Percentiles rank a stretch among this genome's conserved stretches.
Evolutionary conservation across 345 rosid species (phyloP).

Genomic region (Acer campestre): DNA sequence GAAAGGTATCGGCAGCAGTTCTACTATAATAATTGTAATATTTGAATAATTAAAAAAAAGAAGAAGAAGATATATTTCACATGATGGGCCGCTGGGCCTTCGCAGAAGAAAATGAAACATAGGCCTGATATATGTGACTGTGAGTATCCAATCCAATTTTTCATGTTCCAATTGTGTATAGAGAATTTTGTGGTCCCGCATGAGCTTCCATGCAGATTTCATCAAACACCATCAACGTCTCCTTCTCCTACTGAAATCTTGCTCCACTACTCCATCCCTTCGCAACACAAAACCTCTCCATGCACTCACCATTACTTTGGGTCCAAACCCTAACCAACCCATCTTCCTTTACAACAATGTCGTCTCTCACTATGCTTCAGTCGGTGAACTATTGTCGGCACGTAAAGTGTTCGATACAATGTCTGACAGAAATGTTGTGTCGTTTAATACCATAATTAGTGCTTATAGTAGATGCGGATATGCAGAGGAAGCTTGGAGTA

Average conservation of each 20-base stretch:
- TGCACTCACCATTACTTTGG: slow-evolving; percentile 60
- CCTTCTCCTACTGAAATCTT: slow-evolving; percentile 46
- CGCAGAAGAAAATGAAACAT: not conserved
- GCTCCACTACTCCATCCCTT: slow-evolving; percentile 50
- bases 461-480: slow-evolving; percentile 44
- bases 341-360: slow-evolving; percentile 63
- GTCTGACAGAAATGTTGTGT: slow-evolving; percentile 55
- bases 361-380: slow-evolving; percentile 34
- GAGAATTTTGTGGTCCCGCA: slow-evolving; percentile 24
- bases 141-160: not conserved
- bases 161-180: not conserved
- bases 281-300: slow-evolving; percentile 58
- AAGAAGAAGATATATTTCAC: no score
- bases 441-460: slow-evolving; percentile 60
- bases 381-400: slow-evolving; percentile 41
- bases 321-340: slow-evolving; percentile 44
- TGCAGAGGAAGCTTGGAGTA: slow-evolving; percentile 42
- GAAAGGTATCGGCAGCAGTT: no score
- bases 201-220: slow-evolving; percentile 49
- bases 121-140: not conserved
- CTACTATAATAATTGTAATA: no score
- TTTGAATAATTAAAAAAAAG: no score
- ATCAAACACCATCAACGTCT: slow-evolving; percentile 45
- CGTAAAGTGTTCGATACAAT: slow-evolving; percentile 69
- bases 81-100: no score